Percentiles rank a stretch among this genome's conserved stretches.
phyloP scores from a whole-genome alignment of 2,329 filamentous ascomycete species.

The Colletotrichum siamense region DNA sequence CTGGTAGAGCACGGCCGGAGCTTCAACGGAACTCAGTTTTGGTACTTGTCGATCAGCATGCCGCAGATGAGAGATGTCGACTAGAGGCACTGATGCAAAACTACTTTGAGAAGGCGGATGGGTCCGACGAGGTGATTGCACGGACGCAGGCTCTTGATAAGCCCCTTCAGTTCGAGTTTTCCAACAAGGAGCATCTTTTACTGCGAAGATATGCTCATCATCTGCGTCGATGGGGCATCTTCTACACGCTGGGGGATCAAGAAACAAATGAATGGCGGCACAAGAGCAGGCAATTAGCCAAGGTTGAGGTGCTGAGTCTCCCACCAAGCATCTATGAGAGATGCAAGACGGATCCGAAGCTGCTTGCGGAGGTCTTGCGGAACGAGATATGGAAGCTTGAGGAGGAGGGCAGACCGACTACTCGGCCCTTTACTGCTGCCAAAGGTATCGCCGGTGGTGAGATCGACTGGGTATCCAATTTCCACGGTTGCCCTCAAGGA shows the following conservation, averaged over 20 bases:
- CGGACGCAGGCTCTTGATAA: slow-evolving; percentile 48
- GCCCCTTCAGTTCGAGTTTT: slow-evolving; percentile 70
- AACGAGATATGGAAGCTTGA: slow-evolving; percentile 74
- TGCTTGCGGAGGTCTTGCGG: slow-evolving; percentile 78
- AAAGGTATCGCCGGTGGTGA: background rate
- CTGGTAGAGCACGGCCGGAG: background rate
- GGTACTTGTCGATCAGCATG: slow-evolving; percentile 90
- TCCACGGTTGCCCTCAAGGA: slow-evolving; percentile 75
- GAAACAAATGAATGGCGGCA: background rate
- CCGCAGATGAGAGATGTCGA: slow-evolving; percentile 86
- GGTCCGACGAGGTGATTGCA: slow-evolving; percentile 21
- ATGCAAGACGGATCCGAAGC: slow-evolving; percentile 72
- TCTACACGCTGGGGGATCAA: slow-evolving; percentile 53
- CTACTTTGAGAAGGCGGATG: slow-evolving; percentile 47
- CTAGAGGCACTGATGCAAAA: slow-evolving; percentile 73
- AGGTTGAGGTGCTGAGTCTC: slow-evolving; percentile 61
- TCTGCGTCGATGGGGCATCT: slow-evolving; percentile 78
- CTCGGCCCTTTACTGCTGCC: background rate
- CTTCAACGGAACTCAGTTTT: slow-evolving; percentile 55
- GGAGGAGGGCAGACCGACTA: slow-evolving; percentile 40
- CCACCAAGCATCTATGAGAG: slow-evolving; percentile 78
- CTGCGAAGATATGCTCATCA: slow-evolving; percentile 58
- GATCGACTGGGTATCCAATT: slow-evolving; percentile 61
- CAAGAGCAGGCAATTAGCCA: slow-evolving; percentile 15
- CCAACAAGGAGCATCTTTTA: slow-evolving; percentile 62